Base-by-base conservation (phyloP, 2,329 filamentous ascomycete species). In the Zopfia rhizophila region DNA sequence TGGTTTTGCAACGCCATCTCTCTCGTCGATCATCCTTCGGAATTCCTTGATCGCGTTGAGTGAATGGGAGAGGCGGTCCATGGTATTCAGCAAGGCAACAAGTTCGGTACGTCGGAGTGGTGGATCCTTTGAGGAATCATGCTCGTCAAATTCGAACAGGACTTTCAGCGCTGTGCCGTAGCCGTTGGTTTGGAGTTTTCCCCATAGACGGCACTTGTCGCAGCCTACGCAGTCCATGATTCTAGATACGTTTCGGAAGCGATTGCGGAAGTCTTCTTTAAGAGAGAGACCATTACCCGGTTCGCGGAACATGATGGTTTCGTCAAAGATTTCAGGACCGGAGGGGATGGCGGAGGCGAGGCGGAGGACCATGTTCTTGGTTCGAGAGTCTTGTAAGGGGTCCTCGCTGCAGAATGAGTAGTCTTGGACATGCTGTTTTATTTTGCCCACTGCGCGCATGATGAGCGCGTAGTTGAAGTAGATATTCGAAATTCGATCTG, bases 391-490 rank as follows among this genome's bases (percentile, higher is more conserved):
- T 69, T 96, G 90, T 2, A 79, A 79, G 0, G 85, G 80, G 64
- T 99, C 94, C 51, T 91, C 91, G 4, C 88, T 88, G 73, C 94
- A 99, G 72, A 96, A 99, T 0, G 90, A 94, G 75, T 97, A 97
- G 52, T 83, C 79, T 54, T 87, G 79, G 7, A 97, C 81, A 59
- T 92, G 87, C 17, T 90, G 89, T 10, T 88, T 89, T 7, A 97
- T 82, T 75, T 99, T 99, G 40, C 90, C 89, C 28, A 97, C 83
- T 10, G 94, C 94, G 37, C 94, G 89, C 18, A 93, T 88, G 28
- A 99, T 81, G n/a, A 99, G 82, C 1, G 94, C 94, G 67, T 96
- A 99, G 82, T 99, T 97, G 79, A 99, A 99, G 78, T 99, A 99
- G 37, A 99, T 81, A 72, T 99, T 99, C 58, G 92, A 94, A 65